phyloP scores from a whole-genome alignment of 2,329 filamentous ascomycete species.

The Fusarium dimerum region DNA sequence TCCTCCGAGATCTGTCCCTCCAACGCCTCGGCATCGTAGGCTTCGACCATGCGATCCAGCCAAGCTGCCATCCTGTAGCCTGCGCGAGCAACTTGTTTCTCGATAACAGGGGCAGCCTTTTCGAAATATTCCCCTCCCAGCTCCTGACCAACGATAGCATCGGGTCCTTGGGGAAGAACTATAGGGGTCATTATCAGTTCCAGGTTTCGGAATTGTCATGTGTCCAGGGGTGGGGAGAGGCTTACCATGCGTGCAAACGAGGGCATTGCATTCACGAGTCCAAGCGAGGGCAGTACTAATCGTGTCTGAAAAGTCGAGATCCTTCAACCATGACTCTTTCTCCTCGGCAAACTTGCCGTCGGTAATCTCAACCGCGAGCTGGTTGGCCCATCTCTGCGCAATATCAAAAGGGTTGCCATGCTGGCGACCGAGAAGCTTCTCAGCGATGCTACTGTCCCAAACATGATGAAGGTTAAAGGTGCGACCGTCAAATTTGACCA shows the following conservation, averaged over 20 bases:
- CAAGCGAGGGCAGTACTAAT: constrained; percentile 60
- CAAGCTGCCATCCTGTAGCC: constrained; percentile 69
- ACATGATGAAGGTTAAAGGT: constrained; percentile 69
- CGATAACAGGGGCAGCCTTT: constrained; percentile 62
- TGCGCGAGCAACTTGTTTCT: constrained; percentile 67
- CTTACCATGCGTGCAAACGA: constrained; percentile 63
- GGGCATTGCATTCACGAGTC: constrained; percentile 64
- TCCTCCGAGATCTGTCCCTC: constrained; percentile 29
- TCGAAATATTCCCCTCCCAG: constrained; percentile 65
- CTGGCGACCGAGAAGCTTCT: constrained; percentile 61
- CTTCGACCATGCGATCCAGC: constrained; percentile 62
- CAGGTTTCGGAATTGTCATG: neutral
- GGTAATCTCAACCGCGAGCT: constrained; percentile 55
- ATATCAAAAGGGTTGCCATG: constrained; percentile 50
- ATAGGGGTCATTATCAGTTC: constrained; percentile 16
- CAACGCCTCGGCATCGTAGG: constrained; percentile 27
- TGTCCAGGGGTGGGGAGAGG: constrained; percentile 5
- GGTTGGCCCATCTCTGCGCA: constrained; percentile 57
- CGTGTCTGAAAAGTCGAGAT: constrained; percentile 56
- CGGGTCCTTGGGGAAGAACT: constrained; percentile 64
- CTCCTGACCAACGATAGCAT: constrained; percentile 59
- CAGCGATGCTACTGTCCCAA: constrained; percentile 72
- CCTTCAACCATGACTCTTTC: constrained; percentile 56
- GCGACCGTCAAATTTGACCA: constrained; percentile 59
- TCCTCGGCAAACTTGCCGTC: constrained; percentile 54